Evolutionary conservation across 305 asterid species (phyloP), one percentile per base, ranked within the genome.

Genomic region (Coffea humblotiana): DNA sequence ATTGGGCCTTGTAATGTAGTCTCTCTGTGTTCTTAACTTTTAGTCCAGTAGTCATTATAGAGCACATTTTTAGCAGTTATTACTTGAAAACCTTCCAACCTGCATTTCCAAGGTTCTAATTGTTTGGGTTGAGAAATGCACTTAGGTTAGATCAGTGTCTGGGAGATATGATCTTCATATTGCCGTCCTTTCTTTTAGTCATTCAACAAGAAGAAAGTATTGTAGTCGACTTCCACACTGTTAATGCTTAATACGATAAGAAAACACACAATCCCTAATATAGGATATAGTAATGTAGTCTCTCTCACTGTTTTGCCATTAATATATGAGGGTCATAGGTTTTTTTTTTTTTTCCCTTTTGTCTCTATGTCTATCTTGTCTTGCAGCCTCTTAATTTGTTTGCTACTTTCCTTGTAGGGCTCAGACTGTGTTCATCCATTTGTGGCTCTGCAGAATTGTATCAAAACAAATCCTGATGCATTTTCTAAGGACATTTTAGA

Each of bases 341-440:
- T 15, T 19, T 49, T 15, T 21, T 13, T 13, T 27, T 16, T 23
- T 32, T 6, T 11, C 0, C 16, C 40, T 60, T n/a, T 45, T 27
- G 49, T 23, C 27, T 54, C 56, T 47, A 63, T 48, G 52, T 51
- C 51, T 54, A 13, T 16, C 16, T 1, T 10, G 40, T 40, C n/a
- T 18, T 35, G 14, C 35, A 15, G n/a, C 47, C 60, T 25, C n/a
- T 56, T 60, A 47, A 56, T 56, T 2, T 43, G 10, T 45, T 16
- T 25, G 23, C 21, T 54, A 43, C 32, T 54, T 78, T 37, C 52
- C 19, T 78, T 79, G 72, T 76, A 87, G 85, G 98, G 98, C 79
- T 88, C 98, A 0, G 98, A 95, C 74, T 95, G 99, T 7, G 96
- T 93, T 76, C 69, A 81, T 43, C 97, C 98, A 15, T 95, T 95